Evolutionary conservation across 371 early-diverging fungal genomes (phyloP), one percentile per base, ranked within the genome.

Genomic region (Mortierella sp.): DNA sequence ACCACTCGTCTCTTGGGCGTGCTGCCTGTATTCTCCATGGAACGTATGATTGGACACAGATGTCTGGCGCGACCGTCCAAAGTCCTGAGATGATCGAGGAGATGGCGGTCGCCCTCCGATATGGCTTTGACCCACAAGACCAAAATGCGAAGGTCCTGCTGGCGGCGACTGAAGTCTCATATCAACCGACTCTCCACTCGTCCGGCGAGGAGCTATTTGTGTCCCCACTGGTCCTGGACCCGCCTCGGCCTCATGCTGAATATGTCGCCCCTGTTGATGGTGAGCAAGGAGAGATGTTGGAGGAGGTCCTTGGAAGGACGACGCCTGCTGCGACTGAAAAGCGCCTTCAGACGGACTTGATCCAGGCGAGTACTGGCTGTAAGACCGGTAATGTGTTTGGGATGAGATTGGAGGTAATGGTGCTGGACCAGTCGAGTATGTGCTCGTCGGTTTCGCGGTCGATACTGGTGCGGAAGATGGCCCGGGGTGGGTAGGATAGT

Each of bases 1-100:
- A 18, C 63, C 44, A 4, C 68, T 32, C 2, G 83, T 27, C 10
- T 84, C 84, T 4, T 75, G 41, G 32, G 65, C 60, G 72, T 84
- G 81, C 7, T 74, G 35, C 60, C 84, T 60, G 35, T 81, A 84
- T 5, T 84, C 84, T 29, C 80, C 80, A 68, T 81, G 84, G n/a
- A 76, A 80, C 32, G 58, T 55, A 27, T 77, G 81, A 32, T 41
- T 71, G 35, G 75, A 48, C 6, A 75, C 58, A 2, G 84, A 84
- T 6, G 84, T 21, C 27, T 84, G 84, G 24, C 81, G 65, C n/a
- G 84, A 63, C 41, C 81, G 65, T 21, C 78, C n/a, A 71, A 81
- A 81, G 35, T 84, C 84, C 27, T 78, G 14, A 46, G 78, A 74
- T 16, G 60, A 41, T 10, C 75, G 75, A 32, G 80, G 80, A 1